These are phyloP conservation scores for Dittrichia graveolens DNA, from an alignment of 129 eudicot genomes.

Conservation along the genomic window DNA sequence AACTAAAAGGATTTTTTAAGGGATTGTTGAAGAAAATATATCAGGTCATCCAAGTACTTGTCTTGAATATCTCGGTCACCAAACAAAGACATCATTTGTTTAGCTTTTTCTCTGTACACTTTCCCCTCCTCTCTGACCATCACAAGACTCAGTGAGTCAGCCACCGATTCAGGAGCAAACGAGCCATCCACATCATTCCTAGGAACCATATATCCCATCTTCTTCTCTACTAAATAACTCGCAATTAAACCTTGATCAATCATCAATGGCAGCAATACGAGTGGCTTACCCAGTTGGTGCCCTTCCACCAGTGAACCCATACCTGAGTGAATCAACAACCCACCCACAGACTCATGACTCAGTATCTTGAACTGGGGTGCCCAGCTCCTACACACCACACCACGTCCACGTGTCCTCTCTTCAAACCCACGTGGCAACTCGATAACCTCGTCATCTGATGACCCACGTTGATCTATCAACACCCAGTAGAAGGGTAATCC, in stretches of 20 bases:
- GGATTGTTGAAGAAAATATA: background rate
- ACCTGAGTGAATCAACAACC: constrained; percentile 36
- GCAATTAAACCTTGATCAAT: constrained; percentile 30
- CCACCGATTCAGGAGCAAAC: constrained; percentile 34
- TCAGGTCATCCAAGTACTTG: constrained; percentile 20
- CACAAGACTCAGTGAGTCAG: constrained; percentile 30
- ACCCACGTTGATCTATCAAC: constrained; percentile 30
- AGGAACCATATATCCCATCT: constrained; percentile 8
- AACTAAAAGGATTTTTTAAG: too few species aligned
- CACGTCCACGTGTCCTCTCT: constrained; percentile 31
- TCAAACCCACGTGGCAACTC: constrained; percentile 38
- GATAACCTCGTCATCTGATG: constrained; percentile 17
- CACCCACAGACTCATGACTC: constrained; percentile 44
- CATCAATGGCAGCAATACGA: constrained; percentile 18
- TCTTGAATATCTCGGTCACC: constrained; percentile 8
- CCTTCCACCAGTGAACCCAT: constrained; percentile 29
- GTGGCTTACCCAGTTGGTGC: constrained; percentile 20
- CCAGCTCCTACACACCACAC: constrained; percentile 37
- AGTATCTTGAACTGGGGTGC: constrained; percentile 38
- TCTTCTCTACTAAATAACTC: constrained; percentile 37
- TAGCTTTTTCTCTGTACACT: constrained; percentile 27
- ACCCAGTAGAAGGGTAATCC: constrained; percentile 34
- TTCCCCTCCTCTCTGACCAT: constrained; percentile 36
- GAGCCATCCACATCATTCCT: constrained; percentile 38
- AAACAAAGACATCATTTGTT: constrained; percentile 23